Percentiles rank a stretch among this genome's conserved stretches.
Conservation (phyloP, 2,329 filamentous ascomycete genomes). For the Hymenoscyphus infarciens region DNA sequence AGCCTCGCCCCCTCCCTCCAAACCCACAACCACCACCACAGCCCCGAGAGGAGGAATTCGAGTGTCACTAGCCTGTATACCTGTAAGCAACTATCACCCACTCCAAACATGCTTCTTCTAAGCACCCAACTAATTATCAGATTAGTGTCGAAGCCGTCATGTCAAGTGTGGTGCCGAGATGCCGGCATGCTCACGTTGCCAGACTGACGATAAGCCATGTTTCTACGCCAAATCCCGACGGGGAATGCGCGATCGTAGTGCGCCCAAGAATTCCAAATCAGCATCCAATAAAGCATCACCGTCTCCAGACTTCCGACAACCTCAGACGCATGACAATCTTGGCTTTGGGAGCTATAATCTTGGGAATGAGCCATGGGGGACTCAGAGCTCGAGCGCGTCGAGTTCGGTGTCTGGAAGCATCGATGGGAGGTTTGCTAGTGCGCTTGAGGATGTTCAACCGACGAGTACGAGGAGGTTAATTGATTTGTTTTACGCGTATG, state of each 20-base stretch:
- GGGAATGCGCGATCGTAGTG: constrained; percentile 36
- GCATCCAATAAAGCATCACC: constrained; percentile 14
- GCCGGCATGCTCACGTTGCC: constrained; percentile 43
- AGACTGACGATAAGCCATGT: constrained; percentile 42
- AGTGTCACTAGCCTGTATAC: constrained; percentile 43
- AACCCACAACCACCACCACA: constrained; percentile 13
- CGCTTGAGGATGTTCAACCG: constrained; percentile 1
- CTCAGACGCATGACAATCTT: neutral
- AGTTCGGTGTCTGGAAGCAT: constrained; percentile 15
- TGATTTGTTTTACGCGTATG: constrained; percentile 29
- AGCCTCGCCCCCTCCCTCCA: neutral
- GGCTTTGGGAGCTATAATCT: neutral
- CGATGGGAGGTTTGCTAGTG: constrained; percentile 3
- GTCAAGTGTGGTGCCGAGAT: constrained; percentile 46
- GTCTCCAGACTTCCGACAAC: constrained; percentile 8
- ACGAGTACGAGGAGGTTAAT: constrained; percentile 26
- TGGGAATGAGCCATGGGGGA: constrained; percentile 7
- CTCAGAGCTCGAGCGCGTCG: constrained; percentile 18
- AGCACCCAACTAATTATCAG: constrained; percentile 41
- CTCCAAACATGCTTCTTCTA: constrained; percentile 35
- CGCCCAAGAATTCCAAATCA: constrained; percentile 19
- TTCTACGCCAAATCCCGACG: constrained; percentile 47
- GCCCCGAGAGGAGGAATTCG: constrained; percentile 36
- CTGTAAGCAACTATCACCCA: constrained; percentile 30
- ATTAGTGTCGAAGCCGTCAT: constrained; percentile 38